Conservation (phyloP, 345 rosid species). For the Citrus sp. region DNA sequence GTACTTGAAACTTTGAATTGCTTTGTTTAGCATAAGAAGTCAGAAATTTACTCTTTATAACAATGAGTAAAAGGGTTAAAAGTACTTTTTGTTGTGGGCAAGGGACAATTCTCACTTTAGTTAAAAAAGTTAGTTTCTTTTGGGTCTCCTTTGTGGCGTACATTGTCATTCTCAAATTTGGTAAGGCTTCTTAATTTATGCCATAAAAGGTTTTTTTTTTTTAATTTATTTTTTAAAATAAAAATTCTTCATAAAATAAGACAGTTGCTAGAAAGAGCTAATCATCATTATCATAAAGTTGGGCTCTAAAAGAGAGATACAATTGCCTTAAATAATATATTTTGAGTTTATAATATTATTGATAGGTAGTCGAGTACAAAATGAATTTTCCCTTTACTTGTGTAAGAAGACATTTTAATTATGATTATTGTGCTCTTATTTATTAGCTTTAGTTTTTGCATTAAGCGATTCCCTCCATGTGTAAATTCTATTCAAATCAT, state of each 20-base stretch:
- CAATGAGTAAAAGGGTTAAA: constrained; percentile 23
- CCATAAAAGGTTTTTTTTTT: constrained; percentile 16
- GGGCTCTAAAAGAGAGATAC: constrained; percentile 31
- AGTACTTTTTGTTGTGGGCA: constrained; percentile 21
- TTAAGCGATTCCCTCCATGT: too few relatives aligned
- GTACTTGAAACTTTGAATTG: constrained; percentile 12
- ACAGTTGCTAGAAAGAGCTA: constrained; percentile 19
- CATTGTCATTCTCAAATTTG: constrained; percentile 49
- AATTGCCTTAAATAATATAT: constrained; percentile 10
- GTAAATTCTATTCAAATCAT: too few relatives aligned
- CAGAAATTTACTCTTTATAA: constrained; percentile 39
- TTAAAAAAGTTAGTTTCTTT: constrained; percentile 33
- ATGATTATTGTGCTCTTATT: too few relatives aligned
- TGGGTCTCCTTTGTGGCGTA: constrained; percentile 65
- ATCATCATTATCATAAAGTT: constrained; percentile 34
- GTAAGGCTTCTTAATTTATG: constrained; percentile 42
- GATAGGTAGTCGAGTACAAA: constrained; percentile 14
- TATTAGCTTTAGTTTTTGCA: too few relatives aligned
- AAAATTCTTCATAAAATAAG: constrained; percentile 18
- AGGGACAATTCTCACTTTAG: constrained; percentile 37
- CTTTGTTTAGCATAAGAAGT: constrained; percentile 25
- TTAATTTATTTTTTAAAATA: not conserved
- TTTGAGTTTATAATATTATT: constrained; percentile 11
- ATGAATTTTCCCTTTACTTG: constrained; percentile 6
- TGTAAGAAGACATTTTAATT: too few relatives aligned